phyloP scores from a whole-genome alignment of 1,139 yeast genomes.

The Sugiyamaella novakii region DNA sequence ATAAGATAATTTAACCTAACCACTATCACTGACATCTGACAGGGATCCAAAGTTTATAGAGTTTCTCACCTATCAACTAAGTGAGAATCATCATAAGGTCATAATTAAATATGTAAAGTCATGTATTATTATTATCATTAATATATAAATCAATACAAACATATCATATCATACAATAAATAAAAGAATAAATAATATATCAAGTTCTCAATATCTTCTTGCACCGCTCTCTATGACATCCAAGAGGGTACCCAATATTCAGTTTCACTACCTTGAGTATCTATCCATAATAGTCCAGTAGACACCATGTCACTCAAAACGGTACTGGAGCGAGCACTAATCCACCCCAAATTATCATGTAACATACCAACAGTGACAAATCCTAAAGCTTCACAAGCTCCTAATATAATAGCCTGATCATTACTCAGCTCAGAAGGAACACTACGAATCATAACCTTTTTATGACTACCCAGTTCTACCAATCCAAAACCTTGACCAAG shows the following conservation, averaged over 20 bases:
- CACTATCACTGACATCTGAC: no score
- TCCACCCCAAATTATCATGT: constrained; percentile 76
- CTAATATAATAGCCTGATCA: constrained; percentile 72
- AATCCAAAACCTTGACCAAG: constrained; percentile 53
- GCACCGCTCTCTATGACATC: constrained; percentile 41
- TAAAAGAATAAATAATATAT: no score
- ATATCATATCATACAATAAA: no score
- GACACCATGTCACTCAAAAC: constrained; percentile 79
- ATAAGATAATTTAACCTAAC: no score
- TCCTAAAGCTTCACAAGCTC: constrained; percentile 72
- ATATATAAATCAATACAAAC: no score
- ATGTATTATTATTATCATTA: no score
- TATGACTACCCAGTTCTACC: constrained; percentile 42
- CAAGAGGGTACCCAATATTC: constrained; percentile 68
- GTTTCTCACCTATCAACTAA: no score
- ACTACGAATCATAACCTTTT: constrained; percentile 48
- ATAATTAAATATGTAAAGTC: no score
- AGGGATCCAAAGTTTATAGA: no score
- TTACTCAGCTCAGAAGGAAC: constrained; percentile 55
- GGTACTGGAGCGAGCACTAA: constrained; percentile 56
- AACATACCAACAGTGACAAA: constrained; percentile 65
- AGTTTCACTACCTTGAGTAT: constrained; percentile 57
- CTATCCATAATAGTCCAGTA: constrained; percentile 84
- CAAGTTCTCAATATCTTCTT: no score
- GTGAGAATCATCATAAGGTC: no score